Evolutionary conservation across 2,329 filamentous ascomycete species (phyloP).

Genomic region (Sphaerulina vaccinii): DNA sequence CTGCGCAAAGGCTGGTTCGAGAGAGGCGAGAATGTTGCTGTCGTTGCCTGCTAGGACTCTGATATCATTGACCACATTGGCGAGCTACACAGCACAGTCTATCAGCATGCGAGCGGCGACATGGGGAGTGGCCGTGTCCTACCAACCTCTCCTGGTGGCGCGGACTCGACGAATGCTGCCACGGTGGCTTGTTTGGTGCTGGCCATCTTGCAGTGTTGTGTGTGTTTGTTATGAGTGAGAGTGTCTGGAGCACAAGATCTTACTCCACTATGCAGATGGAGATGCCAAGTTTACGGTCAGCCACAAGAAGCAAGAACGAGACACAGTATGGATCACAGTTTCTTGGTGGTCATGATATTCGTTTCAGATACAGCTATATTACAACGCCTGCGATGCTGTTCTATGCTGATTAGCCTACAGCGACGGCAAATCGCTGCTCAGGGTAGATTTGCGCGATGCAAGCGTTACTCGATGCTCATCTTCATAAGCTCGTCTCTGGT

Average conservation of each 20-base stretch:
- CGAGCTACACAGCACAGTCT: conserved; percentile 57
- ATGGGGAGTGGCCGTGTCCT: conserved; percentile 23
- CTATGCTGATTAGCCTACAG: not conserved
- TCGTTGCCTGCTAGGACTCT: conserved; percentile 75
- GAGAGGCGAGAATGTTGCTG: conserved; percentile 62
- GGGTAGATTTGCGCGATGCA: not conserved
- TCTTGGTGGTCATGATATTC: not conserved
- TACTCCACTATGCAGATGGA: no score
- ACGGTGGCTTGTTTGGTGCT: conserved; percentile 40
- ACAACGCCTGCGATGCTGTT: not conserved
- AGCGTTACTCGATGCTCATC: conserved; percentile 52
- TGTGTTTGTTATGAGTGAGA: not conserved
- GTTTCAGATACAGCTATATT: not conserved
- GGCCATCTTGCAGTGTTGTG: conserved; percentile 24
- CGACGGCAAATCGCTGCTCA: not conserved
- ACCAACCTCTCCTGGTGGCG: conserved; percentile 91
- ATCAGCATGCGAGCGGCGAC: conserved; percentile 30
- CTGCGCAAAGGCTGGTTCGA: conserved; percentile 81
- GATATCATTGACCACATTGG: conserved; percentile 87
- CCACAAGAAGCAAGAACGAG: not conserved
- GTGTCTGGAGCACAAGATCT: not conserved
- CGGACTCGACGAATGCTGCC: conserved; percentile 84
- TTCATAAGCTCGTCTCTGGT: conserved; percentile 95
- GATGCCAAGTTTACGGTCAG: not conserved
- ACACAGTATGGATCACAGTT: not conserved